Base-by-base conservation (phyloP, 495 filamentous ascomycete genomes). In the Penicillium turbatum region DNA sequence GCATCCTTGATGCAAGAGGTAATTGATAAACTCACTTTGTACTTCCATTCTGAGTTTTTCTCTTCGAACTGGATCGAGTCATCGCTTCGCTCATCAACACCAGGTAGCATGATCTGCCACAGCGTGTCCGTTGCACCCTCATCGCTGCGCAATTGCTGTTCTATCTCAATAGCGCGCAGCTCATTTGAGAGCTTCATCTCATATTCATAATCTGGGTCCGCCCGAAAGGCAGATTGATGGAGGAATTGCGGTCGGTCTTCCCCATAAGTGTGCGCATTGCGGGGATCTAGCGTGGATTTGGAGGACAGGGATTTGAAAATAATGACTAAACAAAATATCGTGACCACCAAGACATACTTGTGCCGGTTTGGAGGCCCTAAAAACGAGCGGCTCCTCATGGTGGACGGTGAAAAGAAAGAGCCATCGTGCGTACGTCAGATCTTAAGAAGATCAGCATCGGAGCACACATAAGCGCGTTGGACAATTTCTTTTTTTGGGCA, bases 101-200 rank as follows among this genome's bases (percentile, higher is more conserved):
- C 55, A 29, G 51, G 53, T 17, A 68, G 48, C 32, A 65, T 56
- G 12, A 73, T 70, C 58, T 75, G 72, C 72, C 70, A 75, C 34
- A 75, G 54, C 2, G 55, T 64, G 13, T 68, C 52, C 5, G 61
- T 36, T 0, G 55, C 55, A 2, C 45, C 38, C n/a, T 45, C 39
- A 5, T 59, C 24, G 1, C 50, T 53, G 24, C 56, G 47, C 2
- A 51, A 24, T 13, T 41, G 19, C 7, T 56, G 56, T 12, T 48
- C 39, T 1, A 46, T 16, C 31, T 75, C 70, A 6, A 75, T 51
- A 4, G 55, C 35, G 16, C 46, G 56, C 30, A 75, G 49, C 5
- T 66, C 69, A 40, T 60, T 16, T 0, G 59, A 59, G 7, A 72
- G 31, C 7, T 49, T 27, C 12, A 8, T 13, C 17, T 51, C 55